Conservation (phyloP, 805 yeast species). For the Ogataea trehalophila region DNA sequence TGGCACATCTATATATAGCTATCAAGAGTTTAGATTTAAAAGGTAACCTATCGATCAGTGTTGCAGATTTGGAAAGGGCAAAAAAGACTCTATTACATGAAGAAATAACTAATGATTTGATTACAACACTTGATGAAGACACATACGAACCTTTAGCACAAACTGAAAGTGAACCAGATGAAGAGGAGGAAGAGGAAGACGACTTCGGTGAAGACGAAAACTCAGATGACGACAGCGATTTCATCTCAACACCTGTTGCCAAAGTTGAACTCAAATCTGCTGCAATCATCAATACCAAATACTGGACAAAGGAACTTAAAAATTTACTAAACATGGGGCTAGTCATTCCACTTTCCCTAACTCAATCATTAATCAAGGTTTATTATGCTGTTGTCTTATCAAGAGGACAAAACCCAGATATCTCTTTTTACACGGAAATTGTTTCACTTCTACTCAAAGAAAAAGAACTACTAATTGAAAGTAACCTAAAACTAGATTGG, state of each 20-base stretch:
- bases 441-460: constrained; percentile 55
- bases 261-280: constrained; percentile 63
- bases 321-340: constrained; percentile 76
- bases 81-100: constrained; percentile 10
- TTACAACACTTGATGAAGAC: constrained; percentile 35
- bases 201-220: constrained; percentile 34
- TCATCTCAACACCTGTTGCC: constrained; percentile 45
- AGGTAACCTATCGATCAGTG: constrained; percentile 62
- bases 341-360: constrained; percentile 64
- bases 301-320: constrained; percentile 83
- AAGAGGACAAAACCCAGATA: constrained; percentile 63
- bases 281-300: constrained; percentile 66
- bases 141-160: constrained; percentile 51
- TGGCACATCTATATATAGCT: constrained; percentile 75
- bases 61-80: constrained; percentile 56
- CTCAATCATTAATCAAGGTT: constrained; percentile 59
- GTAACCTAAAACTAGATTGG: constrained; percentile 50
- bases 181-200: constrained; percentile 33
- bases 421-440: constrained; percentile 56
- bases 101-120: constrained; percentile 31
- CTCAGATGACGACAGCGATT: constrained; percentile 38
- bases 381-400: constrained; percentile 69
- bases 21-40: constrained; percentile 68
- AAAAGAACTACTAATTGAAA: constrained; percentile 32
- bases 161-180: constrained; percentile 26